Base-by-base conservation (phyloP, 139 green algal genomes). In the Chlorella vulgaris region DNA sequence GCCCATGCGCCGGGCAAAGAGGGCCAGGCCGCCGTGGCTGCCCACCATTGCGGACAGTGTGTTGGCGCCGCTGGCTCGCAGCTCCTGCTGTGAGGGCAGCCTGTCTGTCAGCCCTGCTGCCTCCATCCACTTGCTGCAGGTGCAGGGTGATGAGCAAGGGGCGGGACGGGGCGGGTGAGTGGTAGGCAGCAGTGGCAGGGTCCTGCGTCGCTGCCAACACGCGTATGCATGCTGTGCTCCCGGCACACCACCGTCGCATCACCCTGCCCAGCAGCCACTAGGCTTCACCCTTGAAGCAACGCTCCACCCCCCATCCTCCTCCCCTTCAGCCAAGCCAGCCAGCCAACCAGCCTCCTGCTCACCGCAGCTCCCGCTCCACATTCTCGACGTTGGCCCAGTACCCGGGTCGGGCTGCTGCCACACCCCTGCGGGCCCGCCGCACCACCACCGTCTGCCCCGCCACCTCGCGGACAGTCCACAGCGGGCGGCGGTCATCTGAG, bases 341-440 rank as follows among this genome's bases (percentile, higher is more conserved):
- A 75, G 10, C 18, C 38, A 22, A 40, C 42, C n/a, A n/a, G 10
- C 22, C 28, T 31, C 7, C 40, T n/a, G 15, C 47, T 8, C 51
- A 73, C 78, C 68, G 53, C 55, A 91, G 70, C 84, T 91, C 88
- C 73, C 24, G 39, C 74, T 84, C 58, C 51, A 91, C 85, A 43
- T 91, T 91, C 22, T 53, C 79, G 13, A 51, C 1, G 35, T 84
- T 58, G 38, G 29, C 85, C 88, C 88, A 91, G 67, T 87, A 91
- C 51, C 88, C 85, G 55, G n/a, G n/a, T n/a, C 73, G 47, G 39
- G 28, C 26, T 10, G 31, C 53, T 63, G 50, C 28, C n/a, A 36
- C n/a, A 4, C 62, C 7, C 0, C 15, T 36, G 47, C 68, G 68
- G 28, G 61, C 13, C 24, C 82, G 70, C 10, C 60, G 60, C 69